These are phyloP conservation scores for Lactarius akahatsu DNA, from an alignment of 768 basidiomycete genomes.

Conservation along the genomic window DNA sequence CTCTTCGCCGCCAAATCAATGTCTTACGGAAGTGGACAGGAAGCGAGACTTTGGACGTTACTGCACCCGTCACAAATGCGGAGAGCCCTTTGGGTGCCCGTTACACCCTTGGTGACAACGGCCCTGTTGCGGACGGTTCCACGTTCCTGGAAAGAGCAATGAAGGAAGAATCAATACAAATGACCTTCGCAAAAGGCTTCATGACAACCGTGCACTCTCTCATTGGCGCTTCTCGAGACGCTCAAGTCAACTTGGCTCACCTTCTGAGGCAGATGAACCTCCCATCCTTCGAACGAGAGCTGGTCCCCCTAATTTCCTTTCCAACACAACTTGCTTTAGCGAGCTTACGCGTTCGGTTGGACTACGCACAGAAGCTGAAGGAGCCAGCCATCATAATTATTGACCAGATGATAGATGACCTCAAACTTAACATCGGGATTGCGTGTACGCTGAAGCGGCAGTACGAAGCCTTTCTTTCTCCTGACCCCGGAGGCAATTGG, in stretches of 20 bases:
- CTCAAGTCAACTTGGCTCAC: conserved; percentile 75
- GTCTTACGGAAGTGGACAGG: conserved; percentile 93
- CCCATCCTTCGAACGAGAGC: conserved; percentile 84
- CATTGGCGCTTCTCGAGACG: conserved; percentile 80
- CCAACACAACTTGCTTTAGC: conserved; percentile 94
- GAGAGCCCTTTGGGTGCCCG: conserved; percentile 47
- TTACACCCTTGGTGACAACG: conserved; percentile 33
- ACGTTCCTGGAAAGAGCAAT: conserved; percentile 92
- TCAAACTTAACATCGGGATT: conserved; percentile 85
- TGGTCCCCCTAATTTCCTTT: conserved; percentile 92
- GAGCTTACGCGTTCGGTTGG: conserved; percentile 82
- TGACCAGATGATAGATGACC: conserved; percentile 90
- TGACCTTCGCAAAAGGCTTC: conserved; percentile 90
- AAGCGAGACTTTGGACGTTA: conserved; percentile 86
- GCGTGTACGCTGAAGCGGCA: conserved; percentile 95
- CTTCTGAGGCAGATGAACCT: conserved; percentile 86
- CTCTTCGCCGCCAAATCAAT: conserved; percentile 78
- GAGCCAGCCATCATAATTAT: conserved; percentile 89
- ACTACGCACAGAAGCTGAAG: conserved; percentile 83
- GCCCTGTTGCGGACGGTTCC: conserved; percentile 62
- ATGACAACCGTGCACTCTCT: conserved; percentile 84
- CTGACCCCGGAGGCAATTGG: conserved; percentile 88
- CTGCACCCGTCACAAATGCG: conserved; percentile 67
- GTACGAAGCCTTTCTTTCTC: conserved; percentile 86
- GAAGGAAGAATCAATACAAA: conserved; percentile 95